A percentile compares a stretch with the other conserved stretches of the same genome.
Evolutionary conservation across 1,139 yeast genomes (phyloP).

Genomic region (Geotrichum aggregatum): DNA sequence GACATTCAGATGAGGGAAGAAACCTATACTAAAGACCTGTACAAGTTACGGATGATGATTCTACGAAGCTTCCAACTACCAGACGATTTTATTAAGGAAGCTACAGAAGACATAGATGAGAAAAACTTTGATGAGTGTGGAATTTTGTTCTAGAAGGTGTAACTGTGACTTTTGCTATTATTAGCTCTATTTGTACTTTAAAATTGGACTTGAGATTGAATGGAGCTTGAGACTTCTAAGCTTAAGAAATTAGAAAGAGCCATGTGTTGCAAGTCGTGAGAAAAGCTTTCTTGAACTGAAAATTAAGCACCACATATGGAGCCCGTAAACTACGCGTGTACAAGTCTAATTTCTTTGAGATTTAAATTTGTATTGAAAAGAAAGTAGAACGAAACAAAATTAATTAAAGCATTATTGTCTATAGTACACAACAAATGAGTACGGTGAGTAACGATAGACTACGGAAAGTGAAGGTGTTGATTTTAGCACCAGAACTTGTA

Average conservation of each 20-base stretch:
- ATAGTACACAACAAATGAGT: neutral
- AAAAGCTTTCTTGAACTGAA: too few relatives aligned
- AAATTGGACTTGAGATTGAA: neutral
- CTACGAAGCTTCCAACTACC: slow-evolving; percentile 11
- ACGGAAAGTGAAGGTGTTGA: neutral
- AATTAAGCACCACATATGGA: too few relatives aligned
- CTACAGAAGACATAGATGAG: slow-evolving; percentile 2
- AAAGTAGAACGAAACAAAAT: too few relatives aligned
- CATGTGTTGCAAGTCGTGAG: too few relatives aligned
- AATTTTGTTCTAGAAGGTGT: slow-evolving; percentile 2
- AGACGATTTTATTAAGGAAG: slow-evolving; percentile 9
- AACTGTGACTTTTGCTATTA: too few relatives aligned
- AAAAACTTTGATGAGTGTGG: slow-evolving; percentile 1
- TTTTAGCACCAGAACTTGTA: slow-evolving; percentile 49
- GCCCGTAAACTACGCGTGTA: too few relatives aligned
- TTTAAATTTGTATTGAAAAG: too few relatives aligned
- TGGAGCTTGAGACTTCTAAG: too few relatives aligned
- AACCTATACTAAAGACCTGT: neutral
- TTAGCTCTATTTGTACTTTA: neutral
- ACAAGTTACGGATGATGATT: slow-evolving; percentile 3
- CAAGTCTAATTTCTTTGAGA: too few relatives aligned
- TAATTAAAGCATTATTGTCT: too few relatives aligned
- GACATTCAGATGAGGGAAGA: neutral
- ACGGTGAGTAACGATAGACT: neutral
- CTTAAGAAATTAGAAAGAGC: too few relatives aligned